These are phyloP conservation scores for Yarrowia osloensis DNA, from an alignment of 805 yeast species.

Conservation along the genomic window DNA sequence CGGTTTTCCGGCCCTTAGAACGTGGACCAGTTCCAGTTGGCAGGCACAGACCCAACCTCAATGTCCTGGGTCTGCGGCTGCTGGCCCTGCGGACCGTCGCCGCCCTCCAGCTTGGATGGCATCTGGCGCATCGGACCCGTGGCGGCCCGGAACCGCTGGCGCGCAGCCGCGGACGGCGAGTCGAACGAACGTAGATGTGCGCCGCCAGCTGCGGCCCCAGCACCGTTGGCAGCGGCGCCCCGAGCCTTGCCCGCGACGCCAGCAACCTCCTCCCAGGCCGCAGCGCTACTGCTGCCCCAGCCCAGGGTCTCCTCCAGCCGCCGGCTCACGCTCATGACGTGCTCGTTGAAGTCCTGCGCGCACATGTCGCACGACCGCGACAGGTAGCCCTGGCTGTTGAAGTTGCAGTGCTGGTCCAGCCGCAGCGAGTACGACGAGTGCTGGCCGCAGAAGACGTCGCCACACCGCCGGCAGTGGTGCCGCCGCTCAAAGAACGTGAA, in stretches of 20 bases:
- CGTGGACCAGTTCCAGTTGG: constrained; percentile 80
- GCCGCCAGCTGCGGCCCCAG: neutral
- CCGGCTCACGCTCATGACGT: constrained; percentile 45
- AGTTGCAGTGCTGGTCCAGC: constrained; percentile 52
- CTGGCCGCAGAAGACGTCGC: constrained; percentile 73
- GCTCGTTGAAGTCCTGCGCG: constrained; percentile 56
- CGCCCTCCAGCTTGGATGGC: neutral
- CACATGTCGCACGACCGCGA: constrained; percentile 73
- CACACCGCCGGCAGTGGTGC: constrained; percentile 86
- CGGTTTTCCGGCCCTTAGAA: too few species aligned
- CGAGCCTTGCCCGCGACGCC: constrained; percentile 31
- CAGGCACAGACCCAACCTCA: constrained; percentile 58
- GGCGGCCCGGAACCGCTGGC: constrained; percentile 1
- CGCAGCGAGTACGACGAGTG: constrained; percentile 60
- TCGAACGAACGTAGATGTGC: neutral
- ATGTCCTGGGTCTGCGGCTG: constrained; percentile 33
- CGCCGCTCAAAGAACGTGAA: constrained; percentile 79
- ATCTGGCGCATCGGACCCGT: neutral
- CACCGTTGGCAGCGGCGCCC: neutral
- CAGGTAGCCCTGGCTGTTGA: constrained; percentile 66
- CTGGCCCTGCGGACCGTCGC: neutral
- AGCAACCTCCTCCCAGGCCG: constrained; percentile 36
- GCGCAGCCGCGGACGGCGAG: constrained; percentile 9
- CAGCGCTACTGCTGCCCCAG: constrained; percentile 27
- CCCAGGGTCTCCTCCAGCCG: constrained; percentile 26